Base-by-base conservation (phyloP, 1,139 yeast genomes). In the Pichia sp. region DNA sequence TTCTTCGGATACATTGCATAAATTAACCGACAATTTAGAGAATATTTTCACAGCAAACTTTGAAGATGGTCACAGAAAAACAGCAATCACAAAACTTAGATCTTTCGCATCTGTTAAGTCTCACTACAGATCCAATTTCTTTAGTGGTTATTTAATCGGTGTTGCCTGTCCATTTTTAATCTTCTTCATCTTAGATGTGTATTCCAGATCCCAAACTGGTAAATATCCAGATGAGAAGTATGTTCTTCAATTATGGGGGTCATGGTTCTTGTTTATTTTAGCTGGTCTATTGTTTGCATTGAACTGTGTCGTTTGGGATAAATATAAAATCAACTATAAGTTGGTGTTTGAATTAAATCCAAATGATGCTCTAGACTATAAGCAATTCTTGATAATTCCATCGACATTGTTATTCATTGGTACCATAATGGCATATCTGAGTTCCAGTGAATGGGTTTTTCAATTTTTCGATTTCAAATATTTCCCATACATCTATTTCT, bases 311-410 rank as follows among this genome's bases (percentile, higher is more conserved):
- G 79, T 85, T 5, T 93, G 96, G 90, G 77, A 82, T 32, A 63
- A 67, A 44, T 84, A 70, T 66, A 86, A 86, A 60, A 84, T 93
- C 60, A 93, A 91, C 64, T 93, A 93, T 65, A 85, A 85, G 59
- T 91, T 93, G 60, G 90, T 93, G 53, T 91, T 93, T 70, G 99
- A 93, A 67, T 84, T 90, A 56, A 82, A 88, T 59, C 78, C 84
- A 41, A 75, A 84, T 27, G 77, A 83, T 20, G 83, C 85, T 12
- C 66, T 89, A 42, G 81, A 86, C 58, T 82, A 71, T 58, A 75
- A 77, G 48, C 89, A 89, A 62, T 84, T 72, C 79, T 17, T 68
- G 14, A 24, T 39, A 19, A 46, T 46, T 19, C 50, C 50, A 14
- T 46, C 50, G 4, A 31, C 38, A 2, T 24, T 46, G 3, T 24